Evolutionary conservation across 129 eudicot species (phyloP).

Genomic region (Pseudognaphalium luteoalbum): DNA sequence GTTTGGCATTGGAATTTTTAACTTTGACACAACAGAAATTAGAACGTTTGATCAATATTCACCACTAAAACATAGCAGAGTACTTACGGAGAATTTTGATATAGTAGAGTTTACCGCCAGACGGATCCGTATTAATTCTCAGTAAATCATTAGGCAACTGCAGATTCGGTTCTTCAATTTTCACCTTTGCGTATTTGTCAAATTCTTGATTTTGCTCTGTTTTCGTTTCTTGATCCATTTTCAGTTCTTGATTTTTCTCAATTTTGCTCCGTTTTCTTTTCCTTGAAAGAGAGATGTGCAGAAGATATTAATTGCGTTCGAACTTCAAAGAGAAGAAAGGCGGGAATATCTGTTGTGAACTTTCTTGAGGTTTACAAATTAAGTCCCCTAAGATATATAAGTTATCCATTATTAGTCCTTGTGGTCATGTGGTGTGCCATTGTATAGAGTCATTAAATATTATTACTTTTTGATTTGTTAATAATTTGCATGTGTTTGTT

Average conservation of each 20-base stretch:
- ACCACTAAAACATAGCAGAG: no score
- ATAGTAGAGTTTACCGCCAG: neutral
- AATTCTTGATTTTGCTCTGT: neutral
- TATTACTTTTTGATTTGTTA: no score
- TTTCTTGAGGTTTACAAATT: no score
- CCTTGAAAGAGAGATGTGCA: neutral
- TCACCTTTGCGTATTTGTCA: conserved; percentile 22
- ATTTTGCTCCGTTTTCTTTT: no score
- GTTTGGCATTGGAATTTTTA: neutral
- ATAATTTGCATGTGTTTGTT: no score
- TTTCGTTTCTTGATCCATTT: neutral
- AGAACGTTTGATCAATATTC: no score
- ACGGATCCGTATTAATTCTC: neutral
- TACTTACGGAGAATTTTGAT: conserved; percentile 15
- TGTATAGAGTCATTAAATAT: no score
- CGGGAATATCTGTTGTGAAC: no score
- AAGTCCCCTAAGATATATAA: no score
- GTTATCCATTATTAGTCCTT: no score
- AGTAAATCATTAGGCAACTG: conserved; percentile 1
- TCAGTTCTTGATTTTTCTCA: neutral
- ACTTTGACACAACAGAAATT: neutral
- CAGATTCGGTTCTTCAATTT: conserved; percentile 9
- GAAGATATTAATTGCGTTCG: neutral
- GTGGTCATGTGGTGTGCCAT: no score
- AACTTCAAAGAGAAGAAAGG: no score